phyloP scores from a whole-genome alignment of 108 stramenopile species.

The Cyclotella baltica region DNA sequence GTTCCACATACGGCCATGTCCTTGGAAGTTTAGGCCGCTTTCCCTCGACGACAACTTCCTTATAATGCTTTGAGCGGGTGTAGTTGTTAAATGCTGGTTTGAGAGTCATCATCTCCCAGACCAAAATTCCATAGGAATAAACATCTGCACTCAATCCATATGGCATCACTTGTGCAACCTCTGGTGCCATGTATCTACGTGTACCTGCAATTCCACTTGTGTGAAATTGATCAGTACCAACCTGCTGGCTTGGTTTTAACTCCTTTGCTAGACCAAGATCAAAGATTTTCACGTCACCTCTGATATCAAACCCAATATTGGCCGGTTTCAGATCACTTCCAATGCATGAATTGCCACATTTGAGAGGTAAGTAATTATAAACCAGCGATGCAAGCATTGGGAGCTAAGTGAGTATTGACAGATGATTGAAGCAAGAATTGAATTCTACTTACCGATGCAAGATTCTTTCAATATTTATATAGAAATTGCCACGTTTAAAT shows the following conservation, averaged over 20 bases:
- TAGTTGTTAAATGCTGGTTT: constrained; percentile 41
- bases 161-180: constrained; percentile 42
- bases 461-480: too few species aligned
- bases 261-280: too few species aligned
- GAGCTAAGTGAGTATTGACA: too few species aligned
- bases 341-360: too few species aligned
- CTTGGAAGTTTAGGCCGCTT: constrained; percentile 38
- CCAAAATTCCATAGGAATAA: constrained; percentile 40
- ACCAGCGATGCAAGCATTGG: too few species aligned
- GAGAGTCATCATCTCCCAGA: constrained; percentile 51
- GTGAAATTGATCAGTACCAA: too few species aligned
- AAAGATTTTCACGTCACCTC: too few species aligned
- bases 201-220: constrained; percentile 51
- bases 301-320: too few species aligned
- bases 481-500: neutral
- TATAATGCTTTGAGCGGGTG: constrained; percentile 27
- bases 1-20: constrained; percentile 42
- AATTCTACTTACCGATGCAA: neutral
- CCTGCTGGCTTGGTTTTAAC: too few species aligned
- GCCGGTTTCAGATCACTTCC: constrained; percentile 49
- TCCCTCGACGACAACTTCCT: constrained; percentile 42
- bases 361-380: too few species aligned
- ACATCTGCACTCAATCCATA: constrained; percentile 49
- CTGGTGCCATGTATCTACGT: constrained; percentile 47
- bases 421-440: constrained; percentile 29